Evolutionary conservation across 208 protist genomes (phyloP), one percentile per base, ranked within the genome.

Genomic region (Wallacemonas rigidus): DNA sequence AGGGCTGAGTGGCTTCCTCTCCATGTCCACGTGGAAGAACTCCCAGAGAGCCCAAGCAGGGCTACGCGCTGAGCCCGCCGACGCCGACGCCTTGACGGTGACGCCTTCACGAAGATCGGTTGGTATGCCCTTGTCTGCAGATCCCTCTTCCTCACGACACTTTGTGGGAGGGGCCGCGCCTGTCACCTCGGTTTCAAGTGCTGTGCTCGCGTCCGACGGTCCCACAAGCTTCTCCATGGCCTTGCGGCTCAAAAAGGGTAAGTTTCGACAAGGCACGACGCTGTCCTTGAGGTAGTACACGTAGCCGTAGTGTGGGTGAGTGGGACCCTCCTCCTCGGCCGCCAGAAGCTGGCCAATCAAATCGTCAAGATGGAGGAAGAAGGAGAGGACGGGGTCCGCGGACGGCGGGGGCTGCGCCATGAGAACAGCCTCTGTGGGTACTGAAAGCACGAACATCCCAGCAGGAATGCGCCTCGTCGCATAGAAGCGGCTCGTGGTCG

Each of bases 301-400:
- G 72, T 93, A 95, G n/a, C 76, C 80, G 68, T 86, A 75, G 60
- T 95, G 87, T 15, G 56, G 56, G 26, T 62, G 56, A 14, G 87
- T 72, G 14, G 84, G 77, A 1, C 61, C 79, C 45, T 86, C 81
- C 57, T 67, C 79, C 15, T 67, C 81, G 3, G 76, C 86, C 17
- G 77, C 80, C 57, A 93, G 76, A 15, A 95, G 75, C 77, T 93
- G 88, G 2, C 75, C 90, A 39, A 91, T 77, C 39, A 95, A 60
- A 40, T 95, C 88, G 71, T 95, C 90, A 36, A 95, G 72, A 55
- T 93, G 75, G 74, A 93, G 86, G 69, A 91, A 93, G 55, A 86
- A 93, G 26, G 57, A 63, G 4, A 89, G 82, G 39, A 92, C 35
- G 1, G 82, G 85, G 69, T 86, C 81, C 0, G 76, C 65, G n/a